A percentile compares a stretch with the other conserved stretches of the same genome.
Evolutionary conservation across 1,284 basidiomycete genomes (phyloP).

Genomic region (Tranzscheliella williamsii): DNA sequence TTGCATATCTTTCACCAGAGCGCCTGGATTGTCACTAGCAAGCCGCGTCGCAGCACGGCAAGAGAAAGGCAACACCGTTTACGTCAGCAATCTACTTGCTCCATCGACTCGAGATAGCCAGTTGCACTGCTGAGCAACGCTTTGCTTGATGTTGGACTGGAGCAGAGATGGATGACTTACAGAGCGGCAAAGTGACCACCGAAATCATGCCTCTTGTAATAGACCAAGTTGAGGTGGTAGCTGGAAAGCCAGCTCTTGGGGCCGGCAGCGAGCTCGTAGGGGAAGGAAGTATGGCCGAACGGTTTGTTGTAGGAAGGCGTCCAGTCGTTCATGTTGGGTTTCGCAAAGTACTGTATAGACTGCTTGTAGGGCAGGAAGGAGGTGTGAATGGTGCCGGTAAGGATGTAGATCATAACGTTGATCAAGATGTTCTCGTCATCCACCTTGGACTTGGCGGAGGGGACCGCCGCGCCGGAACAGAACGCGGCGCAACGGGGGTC

Average conservation of each 20-base stretch:
- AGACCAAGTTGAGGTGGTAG: constrained; percentile 29
- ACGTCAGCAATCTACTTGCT: no score
- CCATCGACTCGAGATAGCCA: no score
- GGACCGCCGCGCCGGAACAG: constrained; percentile 6
- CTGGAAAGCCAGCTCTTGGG: constrained; percentile 33
- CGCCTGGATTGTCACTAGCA: constrained; percentile 34
- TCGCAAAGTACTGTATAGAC: constrained; percentile 7
- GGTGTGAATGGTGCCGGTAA: constrained; percentile 42
- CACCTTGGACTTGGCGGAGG: constrained; percentile 10
- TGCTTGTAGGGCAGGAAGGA: constrained; percentile 41
- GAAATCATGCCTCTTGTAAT: constrained; percentile 34
- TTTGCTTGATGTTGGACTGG: no score
- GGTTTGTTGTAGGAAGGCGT: constrained; percentile 19
- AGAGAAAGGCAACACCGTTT: no score
- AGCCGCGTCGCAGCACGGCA: no score
- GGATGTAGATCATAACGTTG: constrained; percentile 38
- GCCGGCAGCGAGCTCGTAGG: constrained; percentile 30
- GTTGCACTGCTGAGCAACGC: no score
- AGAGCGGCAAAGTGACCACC: constrained; percentile 52
- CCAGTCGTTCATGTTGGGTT: constrained; percentile 24
- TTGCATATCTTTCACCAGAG: constrained; percentile 30
- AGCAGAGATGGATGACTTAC: constrained; percentile 19
- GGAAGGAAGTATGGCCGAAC: constrained; percentile 32
- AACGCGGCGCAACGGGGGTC: constrained; percentile 46
- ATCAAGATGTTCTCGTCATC: constrained; percentile 42